Evolutionary conservation across 257 asterid genomes (phyloP), one percentile per base, ranked within the genome.

Genomic region (Solanum stenotomum): DNA sequence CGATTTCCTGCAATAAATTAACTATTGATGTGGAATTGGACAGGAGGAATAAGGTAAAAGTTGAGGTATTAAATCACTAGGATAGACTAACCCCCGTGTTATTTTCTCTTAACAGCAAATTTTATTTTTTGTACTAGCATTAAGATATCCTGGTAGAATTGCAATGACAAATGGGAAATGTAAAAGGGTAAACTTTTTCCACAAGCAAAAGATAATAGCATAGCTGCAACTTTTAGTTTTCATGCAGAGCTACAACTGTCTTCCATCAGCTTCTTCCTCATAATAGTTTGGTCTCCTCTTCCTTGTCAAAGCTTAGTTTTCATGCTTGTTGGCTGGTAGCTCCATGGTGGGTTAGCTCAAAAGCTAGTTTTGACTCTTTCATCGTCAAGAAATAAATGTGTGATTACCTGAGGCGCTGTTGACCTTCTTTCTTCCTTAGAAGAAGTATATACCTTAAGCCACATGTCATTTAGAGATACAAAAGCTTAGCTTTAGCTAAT

Each of bases 1-100:
- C 98, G 91, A 96, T 92, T 93, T 97, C 99, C 99, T 97, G 98
- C 94, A 92, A 87, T 86, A 90, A 91, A 91, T 89, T 20, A 93
- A 93, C 89, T 89, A 90, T 87, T 90, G 75, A 88, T 88, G 82
- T 89, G 87, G 87, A 93, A 90, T 84, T 75, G 22, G 84, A 76
- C 87, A 52, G 37, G 70, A 81, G 42, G 40, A 81, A 18, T 5
- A 81, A 49, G 70, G 56, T 29, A 81, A 65, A 49, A 49, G 31
- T 46, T 49, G 33, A 81, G 70, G 7, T 81, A 81, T 49, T 3
- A 46, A 81, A 81, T n/a, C 67, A 81, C n/a, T n/a, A 44, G 85
- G 85, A 44, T n/a, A 46, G 40, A 29, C 67, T 46, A 81, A 46
- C 10, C 16, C 1, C 38, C 38, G 2, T 42, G 65, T 14, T 61